A percentile compares a stretch with the other conserved stretches of the same genome.
Conservation (phyloP, 2,329 filamentous ascomycete genomes). For the Alternaria brassicicola region DNA sequence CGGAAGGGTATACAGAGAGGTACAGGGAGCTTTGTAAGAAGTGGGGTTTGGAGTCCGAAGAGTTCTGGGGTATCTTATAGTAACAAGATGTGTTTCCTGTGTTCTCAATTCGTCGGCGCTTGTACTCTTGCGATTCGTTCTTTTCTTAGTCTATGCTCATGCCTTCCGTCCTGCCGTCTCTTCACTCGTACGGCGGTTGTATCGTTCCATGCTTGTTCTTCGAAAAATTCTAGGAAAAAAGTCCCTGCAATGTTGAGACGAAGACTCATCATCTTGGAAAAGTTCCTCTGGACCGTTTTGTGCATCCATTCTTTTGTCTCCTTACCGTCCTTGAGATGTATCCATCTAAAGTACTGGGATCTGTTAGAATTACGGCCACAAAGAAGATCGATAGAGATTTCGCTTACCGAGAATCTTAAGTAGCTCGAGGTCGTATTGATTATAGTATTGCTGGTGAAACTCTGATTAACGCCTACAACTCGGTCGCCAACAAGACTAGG, state of each 20-base stretch:
- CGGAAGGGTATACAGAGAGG: constrained; percentile 44
- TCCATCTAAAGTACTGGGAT: background rate
- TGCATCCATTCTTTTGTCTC: background rate
- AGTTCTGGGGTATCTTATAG: constrained; percentile 39
- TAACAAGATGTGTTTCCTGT: background rate
- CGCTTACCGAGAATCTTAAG: background rate
- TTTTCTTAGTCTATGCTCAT: accelerated
- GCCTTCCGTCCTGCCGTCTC: background rate
- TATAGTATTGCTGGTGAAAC: background rate
- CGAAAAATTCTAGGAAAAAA: background rate
- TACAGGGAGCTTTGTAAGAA: constrained; percentile 46
- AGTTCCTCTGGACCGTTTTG: background rate
- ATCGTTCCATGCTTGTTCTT: background rate
- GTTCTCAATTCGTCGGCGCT: background rate
- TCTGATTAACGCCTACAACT: background rate
- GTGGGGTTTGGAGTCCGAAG: constrained; percentile 40
- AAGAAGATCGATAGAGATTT: background rate
- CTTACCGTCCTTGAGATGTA: background rate
- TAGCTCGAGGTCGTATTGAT: background rate
- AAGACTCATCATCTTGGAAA: accelerated
- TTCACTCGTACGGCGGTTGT: constrained; percentile 4
- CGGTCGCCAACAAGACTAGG: background rate
- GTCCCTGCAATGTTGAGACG: background rate
- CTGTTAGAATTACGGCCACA: background rate
- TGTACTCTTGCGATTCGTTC: background rate